A percentile compares a stretch with the other conserved stretches of the same genome.
Evolutionary conservation across 495 filamentous ascomycete genomes (phyloP).

Genomic region (Ascobolus immersus): DNA sequence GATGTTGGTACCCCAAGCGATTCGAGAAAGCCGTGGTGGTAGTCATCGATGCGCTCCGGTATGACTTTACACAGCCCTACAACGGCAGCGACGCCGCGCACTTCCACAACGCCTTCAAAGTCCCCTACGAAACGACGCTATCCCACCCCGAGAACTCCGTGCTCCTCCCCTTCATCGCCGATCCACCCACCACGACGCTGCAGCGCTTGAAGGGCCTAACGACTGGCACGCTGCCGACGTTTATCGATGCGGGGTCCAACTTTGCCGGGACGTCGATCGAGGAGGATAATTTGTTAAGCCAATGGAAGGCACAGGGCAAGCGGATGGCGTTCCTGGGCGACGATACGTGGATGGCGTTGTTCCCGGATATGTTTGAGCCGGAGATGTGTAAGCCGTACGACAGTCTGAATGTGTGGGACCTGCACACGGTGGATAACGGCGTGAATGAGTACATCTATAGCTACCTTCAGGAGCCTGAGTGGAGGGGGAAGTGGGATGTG

Average conservation of each 20-base stretch:
- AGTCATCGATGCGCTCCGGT: conserved; percentile 79
- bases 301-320: conserved; percentile 55
- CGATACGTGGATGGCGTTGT: conserved; percentile 84
- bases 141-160: conserved; percentile 56
- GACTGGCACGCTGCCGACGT: conserved; percentile 83
- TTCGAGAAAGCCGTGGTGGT: conserved; percentile 82
- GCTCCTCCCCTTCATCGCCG: conserved; percentile 83
- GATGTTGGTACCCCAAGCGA: conserved; percentile 86
- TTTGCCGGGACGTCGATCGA: conserved; percentile 94
- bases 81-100: conserved; percentile 25
- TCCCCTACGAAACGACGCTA: conserved; percentile 58
- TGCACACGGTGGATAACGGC: conserved; percentile 90
- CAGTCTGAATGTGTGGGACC: conserved; percentile 93
- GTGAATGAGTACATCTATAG: conserved; percentile 85
- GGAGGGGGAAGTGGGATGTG: conserved; percentile 58
- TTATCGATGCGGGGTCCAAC: conserved; percentile 78
- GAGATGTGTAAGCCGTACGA: conserved; percentile 71
- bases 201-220: conserved; percentile 85
- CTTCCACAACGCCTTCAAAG: conserved; percentile 68
- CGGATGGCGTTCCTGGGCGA: conserved; percentile 80
- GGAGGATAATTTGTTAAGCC: conserved; percentile 79
- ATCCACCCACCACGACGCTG: conserved; percentile 79
- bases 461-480: conserved; percentile 32
- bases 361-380: conserved; percentile 70
- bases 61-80: conserved; percentile 85